Conservation (phyloP, 331 rosid genomes). For the Telfairia occidentalis region DNA sequence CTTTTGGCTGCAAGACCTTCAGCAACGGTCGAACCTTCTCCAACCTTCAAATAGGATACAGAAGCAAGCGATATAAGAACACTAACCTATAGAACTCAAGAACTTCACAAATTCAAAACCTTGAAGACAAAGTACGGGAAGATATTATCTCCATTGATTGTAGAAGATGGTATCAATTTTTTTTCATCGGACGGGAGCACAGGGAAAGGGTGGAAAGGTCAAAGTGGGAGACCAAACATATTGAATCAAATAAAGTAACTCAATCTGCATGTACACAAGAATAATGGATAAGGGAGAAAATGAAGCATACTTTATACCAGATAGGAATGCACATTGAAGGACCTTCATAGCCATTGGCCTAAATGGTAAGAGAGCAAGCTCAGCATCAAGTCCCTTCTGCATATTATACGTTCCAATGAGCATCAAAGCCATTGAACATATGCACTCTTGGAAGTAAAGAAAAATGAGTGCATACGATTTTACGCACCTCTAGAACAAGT, state of each 20-base stretch:
- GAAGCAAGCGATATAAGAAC: not conserved
- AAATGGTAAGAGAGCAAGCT: slow-evolving; percentile 66
- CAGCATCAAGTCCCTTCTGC: slow-evolving; percentile 54
- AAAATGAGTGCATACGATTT: not conserved
- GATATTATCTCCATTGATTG: not conserved
- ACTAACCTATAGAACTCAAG: not conserved
- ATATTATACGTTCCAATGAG: not conserved
- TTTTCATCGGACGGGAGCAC: not conserved
- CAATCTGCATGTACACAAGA: not conserved
- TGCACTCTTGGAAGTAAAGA: not conserved
- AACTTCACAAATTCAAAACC: not conserved
- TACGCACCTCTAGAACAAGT: slow-evolving; percentile 71
- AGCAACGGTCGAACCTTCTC: slow-evolving; percentile 42
- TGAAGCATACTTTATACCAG: slow-evolving; percentile 58
- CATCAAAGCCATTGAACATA: not conserved
- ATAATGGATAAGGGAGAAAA: not conserved
- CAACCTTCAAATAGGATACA: slow-evolving; percentile 34
- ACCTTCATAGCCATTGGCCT: slow-evolving; percentile 71
- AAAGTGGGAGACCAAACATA: not conserved
- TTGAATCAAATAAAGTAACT: not conserved
- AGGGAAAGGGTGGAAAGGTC: not conserved
- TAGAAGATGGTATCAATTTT: not conserved
- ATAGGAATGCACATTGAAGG: slow-evolving; percentile 63
- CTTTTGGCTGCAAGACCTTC: slow-evolving; percentile 50
- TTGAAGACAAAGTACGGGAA: not conserved